Evolutionary conservation across 2,329 filamentous ascomycete species (phyloP), one percentile per base, ranked within the genome.

Genomic region (Pyrenochaeta sp.): DNA sequence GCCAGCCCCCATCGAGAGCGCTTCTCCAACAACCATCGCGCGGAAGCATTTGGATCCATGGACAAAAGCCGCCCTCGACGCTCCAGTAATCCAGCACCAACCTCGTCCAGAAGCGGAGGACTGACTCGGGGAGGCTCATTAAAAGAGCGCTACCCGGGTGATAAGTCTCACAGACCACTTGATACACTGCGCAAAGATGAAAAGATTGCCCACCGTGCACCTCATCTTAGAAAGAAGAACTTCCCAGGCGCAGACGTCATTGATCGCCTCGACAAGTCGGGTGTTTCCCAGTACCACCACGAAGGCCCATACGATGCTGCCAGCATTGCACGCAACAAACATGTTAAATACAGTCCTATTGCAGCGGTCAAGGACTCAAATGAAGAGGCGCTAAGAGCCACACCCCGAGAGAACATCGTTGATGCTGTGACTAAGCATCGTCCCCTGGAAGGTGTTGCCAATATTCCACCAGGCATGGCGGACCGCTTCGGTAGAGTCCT

Each of bases 271-370:
- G 94, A 97, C 71, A 82, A 83, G 2, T 75, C 84, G n/a, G 63
- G 64, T n/a, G 84, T 85, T 45, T 83, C 82, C 15, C 77, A 83
- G 2, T 97, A 96, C 75, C 94, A 97, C 74, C 94, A 98, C 67
- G 91, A 89, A 60, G 93, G 94, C 0, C 94, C 94, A 0, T 98
- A 90, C 65, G 94, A 98, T 72, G 91, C 93, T 9, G 89, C 91
- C 2, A 82, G 91, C 46, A 81, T 89, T 1, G 85, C 90, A 11
- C 85, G 91, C 42, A 97, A 97, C 77, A 81, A 78, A 3, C 81
- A 86, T 65, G 82, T 79, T 64, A 78, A 81, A 49, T 77, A 73
- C 52, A 88, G 90, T 2, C 93, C 94, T 0, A 78, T 97, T 7
- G 91, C 90, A 23, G 94, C 93, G 2, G 84, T 96, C 4, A 80